Base-by-base conservation (phyloP, 108 stramenopile genomes). In the Cyclotella cryptica region DNA sequence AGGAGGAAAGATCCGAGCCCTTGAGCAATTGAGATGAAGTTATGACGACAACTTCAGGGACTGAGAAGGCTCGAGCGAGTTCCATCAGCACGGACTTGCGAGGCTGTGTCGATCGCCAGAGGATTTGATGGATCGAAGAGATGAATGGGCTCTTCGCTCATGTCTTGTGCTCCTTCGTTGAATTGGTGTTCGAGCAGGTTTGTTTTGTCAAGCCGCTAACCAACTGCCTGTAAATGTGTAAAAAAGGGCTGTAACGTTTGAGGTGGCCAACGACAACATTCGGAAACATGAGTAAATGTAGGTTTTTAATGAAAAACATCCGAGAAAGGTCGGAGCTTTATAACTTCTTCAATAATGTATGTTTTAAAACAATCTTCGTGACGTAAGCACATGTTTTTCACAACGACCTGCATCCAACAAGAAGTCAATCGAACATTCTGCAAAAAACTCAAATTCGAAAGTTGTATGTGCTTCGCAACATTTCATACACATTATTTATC, bases 131-230 rank as follows among this genome's bases (percentile, higher is more conserved):
- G 62, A 18, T 39, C 30, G 39, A 41, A 15, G 40, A 15, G 40
- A 15, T 22, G 62, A 63, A 42, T 63, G n/a, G 14, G 13, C 14
- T 63, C 62, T 35, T 63, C 62, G 62, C 62, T 63, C 62, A 63
- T 63, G 24, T 63, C 62, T 63, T 59, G 35, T 51, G 19, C 49
- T 51, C 49, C 17, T 51, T 17, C n/a, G 6, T 19, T 17, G 49
- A 19, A 19, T 17, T 19, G 19, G 3, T 51, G 49, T 51, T 51
- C 19, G 49, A 51, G 19, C 49, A 51, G 24, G 57, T 58, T 58
- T 58, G 21, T 58, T 58, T 58, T 58, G 21, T 58, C 26, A 27
- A 13, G 1, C 22, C 1, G 26, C 26, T 22, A 58, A 58, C 57
- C 57, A 58, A 58, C 57, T 14, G 21, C 57, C 24, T 58, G 57